Percentiles rank a stretch among this genome's conserved stretches.
phyloP scores from a whole-genome alignment of 805 yeast genomes.

The Clavispora carvajalis region DNA sequence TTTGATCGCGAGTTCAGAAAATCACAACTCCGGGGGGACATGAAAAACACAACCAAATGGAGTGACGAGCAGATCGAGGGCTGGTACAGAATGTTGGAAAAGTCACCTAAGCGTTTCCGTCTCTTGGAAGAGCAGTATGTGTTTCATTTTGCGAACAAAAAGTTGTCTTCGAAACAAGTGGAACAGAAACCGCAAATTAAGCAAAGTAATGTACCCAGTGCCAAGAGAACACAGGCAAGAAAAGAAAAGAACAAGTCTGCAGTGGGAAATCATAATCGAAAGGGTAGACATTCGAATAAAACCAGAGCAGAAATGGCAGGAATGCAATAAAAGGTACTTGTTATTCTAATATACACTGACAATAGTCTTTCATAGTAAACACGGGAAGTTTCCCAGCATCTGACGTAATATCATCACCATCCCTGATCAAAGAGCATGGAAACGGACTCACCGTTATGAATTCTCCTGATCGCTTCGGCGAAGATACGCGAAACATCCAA shows the following conservation, averaged over 20 bases:
- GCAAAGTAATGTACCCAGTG: slow-evolving; percentile 7
- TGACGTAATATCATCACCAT: no score
- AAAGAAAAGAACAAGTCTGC: slow-evolving; percentile 54
- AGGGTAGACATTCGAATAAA: slow-evolving; percentile 56
- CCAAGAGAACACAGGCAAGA: slow-evolving; percentile 22
- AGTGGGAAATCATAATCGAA: slow-evolving; percentile 62
- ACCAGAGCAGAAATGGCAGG: slow-evolving; percentile 25
- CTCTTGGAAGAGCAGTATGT: slow-evolving; percentile 54
- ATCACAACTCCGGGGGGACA: slow-evolving; percentile 42
- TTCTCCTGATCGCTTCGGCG: slow-evolving; percentile 93
- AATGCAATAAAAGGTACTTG: slow-evolving; percentile 12
- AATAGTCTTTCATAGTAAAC: background rate
- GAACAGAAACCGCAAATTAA: background rate
- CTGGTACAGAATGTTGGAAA: slow-evolving; percentile 75
- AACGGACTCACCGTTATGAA: slow-evolving; percentile 95
- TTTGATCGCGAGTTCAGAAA: slow-evolving; percentile 47
- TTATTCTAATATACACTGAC: background rate
- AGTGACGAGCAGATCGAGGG: slow-evolving; percentile 91
- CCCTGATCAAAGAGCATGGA: slow-evolving; percentile 89
- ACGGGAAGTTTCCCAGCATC: no score
- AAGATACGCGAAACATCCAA: slow-evolving; percentile 83
- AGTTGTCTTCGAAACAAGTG: slow-evolving; percentile 1
- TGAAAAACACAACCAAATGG: slow-evolving; percentile 59
- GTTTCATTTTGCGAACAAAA: slow-evolving; percentile 8
- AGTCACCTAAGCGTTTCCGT: slow-evolving; percentile 57